Evolutionary conservation across 306 rosid species (phyloP).

Genomic region (Rubus parviflorus): DNA sequence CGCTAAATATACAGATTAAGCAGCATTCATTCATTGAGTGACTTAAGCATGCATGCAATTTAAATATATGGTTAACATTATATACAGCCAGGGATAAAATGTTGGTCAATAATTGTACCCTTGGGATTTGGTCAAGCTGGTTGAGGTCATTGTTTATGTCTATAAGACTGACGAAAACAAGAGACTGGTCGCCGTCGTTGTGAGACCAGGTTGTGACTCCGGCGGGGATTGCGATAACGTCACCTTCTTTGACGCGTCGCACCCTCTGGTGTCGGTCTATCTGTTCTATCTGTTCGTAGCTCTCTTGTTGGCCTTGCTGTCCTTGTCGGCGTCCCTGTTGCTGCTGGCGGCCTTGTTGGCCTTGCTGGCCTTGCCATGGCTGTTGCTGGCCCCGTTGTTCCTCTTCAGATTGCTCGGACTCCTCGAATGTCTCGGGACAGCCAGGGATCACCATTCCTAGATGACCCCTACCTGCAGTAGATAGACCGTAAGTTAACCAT

Average conservation of each 20-base stretch:
- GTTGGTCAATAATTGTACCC: slow-evolving; percentile 33
- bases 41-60: neutral
- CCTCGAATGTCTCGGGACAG: slow-evolving; percentile 49
- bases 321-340: neutral
- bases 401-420: slow-evolving; percentile 20
- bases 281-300: slow-evolving; percentile 18
- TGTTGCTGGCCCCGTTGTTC: neutral
- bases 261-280: slow-evolving; percentile 41
- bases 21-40: too few species aligned
- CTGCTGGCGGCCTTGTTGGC: neutral
- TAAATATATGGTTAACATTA: neutral
- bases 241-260: slow-evolving; percentile 34
- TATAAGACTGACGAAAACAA: slow-evolving; percentile 43
- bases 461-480: slow-evolving; percentile 29
- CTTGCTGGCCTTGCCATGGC: neutral
- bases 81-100: neutral
- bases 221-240: slow-evolving; percentile 38
- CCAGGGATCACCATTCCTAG: slow-evolving; percentile 30
- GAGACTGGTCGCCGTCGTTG: slow-evolving; percentile 29
- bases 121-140: slow-evolving; percentile 62
- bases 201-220: slow-evolving; percentile 42
- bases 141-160: slow-evolving; percentile 40
- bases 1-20: slow-evolving; percentile 22
- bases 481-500: too few species aligned
- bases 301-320: neutral